A percentile compares a stretch with the other conserved stretches of the same genome.
Evolutionary conservation across 495 filamentous ascomycete genomes (phyloP).

Genomic region (Collariella sp.): DNA sequence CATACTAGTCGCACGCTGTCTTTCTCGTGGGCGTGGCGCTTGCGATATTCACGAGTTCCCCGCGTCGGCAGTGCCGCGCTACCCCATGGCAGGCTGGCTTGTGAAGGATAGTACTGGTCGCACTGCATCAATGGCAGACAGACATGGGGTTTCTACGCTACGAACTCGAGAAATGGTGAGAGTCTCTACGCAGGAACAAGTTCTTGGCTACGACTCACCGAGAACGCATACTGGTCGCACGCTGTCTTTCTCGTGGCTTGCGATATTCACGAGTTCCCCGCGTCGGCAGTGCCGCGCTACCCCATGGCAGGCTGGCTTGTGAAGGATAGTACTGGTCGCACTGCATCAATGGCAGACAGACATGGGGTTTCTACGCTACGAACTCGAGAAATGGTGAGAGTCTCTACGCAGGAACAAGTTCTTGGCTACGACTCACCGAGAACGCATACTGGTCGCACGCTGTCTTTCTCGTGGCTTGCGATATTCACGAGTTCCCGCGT

Average conservation of each 20-base stretch:
- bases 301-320: too few relatives aligned
- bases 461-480: conserved; percentile 3
- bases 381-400: too few relatives aligned
- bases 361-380: too few relatives aligned
- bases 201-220: conserved; percentile 6
- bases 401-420: conserved; percentile 4
- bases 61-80: too few relatives aligned
- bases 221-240: conserved; percentile 9
- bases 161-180: too few relatives aligned
- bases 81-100: too few relatives aligned
- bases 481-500: not conserved
- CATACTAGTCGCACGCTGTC: conserved; percentile 6
- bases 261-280: not conserved
- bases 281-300: too few relatives aligned
- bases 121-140: not conserved
- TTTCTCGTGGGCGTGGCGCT: conserved; percentile 1
- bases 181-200: conserved; percentile 3
- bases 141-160: too few relatives aligned
- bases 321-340: not conserved
- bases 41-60: not conserved
- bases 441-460: conserved; percentile 7
- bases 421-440: conserved; percentile 6
- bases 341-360: not conserved
- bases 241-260: conserved; percentile 2
- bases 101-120: not conserved